phyloP scores from a whole-genome alignment of 331 rosid species.

The Telfairia occidentalis region DNA sequence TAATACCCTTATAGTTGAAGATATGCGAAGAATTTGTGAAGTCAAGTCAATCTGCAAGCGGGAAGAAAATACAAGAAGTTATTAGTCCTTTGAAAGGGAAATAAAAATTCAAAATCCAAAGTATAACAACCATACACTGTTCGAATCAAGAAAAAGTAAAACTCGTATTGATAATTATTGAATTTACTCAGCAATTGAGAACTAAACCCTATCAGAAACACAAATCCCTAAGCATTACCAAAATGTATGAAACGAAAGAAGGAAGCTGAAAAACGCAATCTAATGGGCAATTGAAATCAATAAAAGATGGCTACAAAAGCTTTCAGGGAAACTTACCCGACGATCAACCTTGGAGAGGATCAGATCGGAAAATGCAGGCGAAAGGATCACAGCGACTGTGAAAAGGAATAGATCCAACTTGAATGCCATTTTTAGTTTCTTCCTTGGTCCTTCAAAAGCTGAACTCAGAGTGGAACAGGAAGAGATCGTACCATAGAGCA shows the following conservation, averaged over 20 bases:
- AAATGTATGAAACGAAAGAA: not conserved
- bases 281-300: not conserved
- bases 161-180: not conserved
- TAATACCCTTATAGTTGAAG: constrained; percentile 67
- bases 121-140: not conserved
- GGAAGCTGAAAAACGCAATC: not conserved
- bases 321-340: constrained; percentile 48
- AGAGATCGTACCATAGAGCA: constrained; percentile 9
- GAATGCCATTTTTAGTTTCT: constrained; percentile 8
- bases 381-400: constrained; percentile 28
- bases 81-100: too few species aligned
- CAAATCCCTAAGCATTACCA: not conserved
- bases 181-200: not conserved
- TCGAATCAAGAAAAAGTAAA: not conserved
- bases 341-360: constrained; percentile 86
- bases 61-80: constrained; percentile 10
- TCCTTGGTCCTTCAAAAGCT: not conserved
- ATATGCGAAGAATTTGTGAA: constrained; percentile 69
- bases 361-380: constrained; percentile 69
- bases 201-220: not conserved
- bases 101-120: not conserved
- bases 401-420: constrained; percentile 35
- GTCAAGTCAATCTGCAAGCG: constrained; percentile 75
- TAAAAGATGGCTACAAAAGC: not conserved
- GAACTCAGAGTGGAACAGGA: constrained; percentile 3